Evolutionary conservation across 352 stramenopile species (phyloP).

Genomic region (Phytophthora europaea): DNA sequence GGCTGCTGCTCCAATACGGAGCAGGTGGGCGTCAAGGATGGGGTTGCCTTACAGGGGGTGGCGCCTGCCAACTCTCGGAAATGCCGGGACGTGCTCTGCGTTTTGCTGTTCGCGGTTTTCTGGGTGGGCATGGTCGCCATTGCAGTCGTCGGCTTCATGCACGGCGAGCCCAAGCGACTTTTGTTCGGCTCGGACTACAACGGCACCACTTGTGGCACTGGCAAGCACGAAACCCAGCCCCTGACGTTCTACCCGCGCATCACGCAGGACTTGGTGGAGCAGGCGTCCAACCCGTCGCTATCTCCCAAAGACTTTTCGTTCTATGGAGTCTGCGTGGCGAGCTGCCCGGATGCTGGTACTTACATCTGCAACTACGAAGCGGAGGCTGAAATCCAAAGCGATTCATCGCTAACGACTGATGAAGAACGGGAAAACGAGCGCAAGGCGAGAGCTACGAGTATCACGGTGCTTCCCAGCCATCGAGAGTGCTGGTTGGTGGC

Average conservation of each 20-base stretch:
- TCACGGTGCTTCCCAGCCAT: slow-evolving; percentile 39
- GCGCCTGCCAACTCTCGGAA: slow-evolving; percentile 62
- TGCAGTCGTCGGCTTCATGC: slow-evolving; percentile 59
- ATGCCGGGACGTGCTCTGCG: slow-evolving; percentile 78
- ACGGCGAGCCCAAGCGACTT: slow-evolving; percentile 74
- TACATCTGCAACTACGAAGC: slow-evolving; percentile 87
- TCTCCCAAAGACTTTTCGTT: slow-evolving; percentile 61
- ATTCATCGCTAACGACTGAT: slow-evolving; percentile 52
- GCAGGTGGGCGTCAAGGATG: slow-evolving; percentile 48
- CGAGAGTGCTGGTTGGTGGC: slow-evolving; percentile 76
- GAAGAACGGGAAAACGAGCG: slow-evolving; percentile 53
- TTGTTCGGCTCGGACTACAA: slow-evolving; percentile 83
- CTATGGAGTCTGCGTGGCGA: slow-evolving; percentile 75
- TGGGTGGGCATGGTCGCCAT: slow-evolving; percentile 82
- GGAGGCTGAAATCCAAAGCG: slow-evolving; percentile 58
- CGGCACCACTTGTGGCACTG: slow-evolving; percentile 78
- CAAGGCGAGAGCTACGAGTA: slow-evolving; percentile 47
- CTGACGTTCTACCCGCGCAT: slow-evolving; percentile 86
- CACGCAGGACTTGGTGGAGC: slow-evolving; percentile 77
- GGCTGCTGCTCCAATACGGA: slow-evolving; percentile 74
- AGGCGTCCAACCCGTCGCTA: slow-evolving; percentile 56
- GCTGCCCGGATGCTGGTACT: slow-evolving; percentile 51
- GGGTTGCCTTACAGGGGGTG: slow-evolving; percentile 49
- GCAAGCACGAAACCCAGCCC: slow-evolving; percentile 24
- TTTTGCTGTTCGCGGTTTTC: slow-evolving; percentile 75